Evolutionary conservation across 345 rosid species (phyloP), one percentile per base, ranked within the genome.

Genomic region (Microcos paniculata): DNA sequence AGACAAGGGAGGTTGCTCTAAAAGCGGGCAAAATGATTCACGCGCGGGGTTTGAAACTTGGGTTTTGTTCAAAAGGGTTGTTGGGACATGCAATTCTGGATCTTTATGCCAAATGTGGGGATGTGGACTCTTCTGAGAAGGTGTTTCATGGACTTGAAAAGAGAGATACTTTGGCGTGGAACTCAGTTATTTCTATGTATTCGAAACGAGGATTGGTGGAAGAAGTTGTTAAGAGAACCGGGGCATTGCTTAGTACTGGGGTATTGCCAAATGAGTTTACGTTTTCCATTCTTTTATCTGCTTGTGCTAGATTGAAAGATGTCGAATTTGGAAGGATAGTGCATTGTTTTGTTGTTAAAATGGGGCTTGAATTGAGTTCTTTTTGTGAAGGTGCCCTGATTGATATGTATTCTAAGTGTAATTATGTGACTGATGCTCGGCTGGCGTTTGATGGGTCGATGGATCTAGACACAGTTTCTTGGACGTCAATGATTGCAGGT

Each of bases 401-500:
- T 63, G 96, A 93, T 82, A 84, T 91, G 98, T 93, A 90, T 73
- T 88, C 96, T 0, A 95, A 93, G 88, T 88, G 89, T 86, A 79
- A 79, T 38, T 35, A 43, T 49, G 63, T 93, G 43, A 67, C 70
- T 75, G 94, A 85, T 72, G 97, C 97, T 35, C 82, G 85, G 35
- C 80, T 28, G 78, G 89, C 88, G 53, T 91, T 93, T 79, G 93
- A 91, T 82, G 85, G 79, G 76, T 80, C 89, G 24, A 42, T 80
- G 55, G 80, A 80, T 55, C 86, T 87, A 74, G 97, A 93, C 83
- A 84, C 86, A 0, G 92, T 95, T 87, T 88, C 92, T 67, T 90
- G 97, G 98, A 93, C 99, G 16, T 87, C 98, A 9, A 84, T 95
- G 92, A 81, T 91, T 55, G 85, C 95, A 40, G 99, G 98, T 30